Conservation (phyloP, 306 rosid genomes). For the Quercus berberidifolia region DNA sequence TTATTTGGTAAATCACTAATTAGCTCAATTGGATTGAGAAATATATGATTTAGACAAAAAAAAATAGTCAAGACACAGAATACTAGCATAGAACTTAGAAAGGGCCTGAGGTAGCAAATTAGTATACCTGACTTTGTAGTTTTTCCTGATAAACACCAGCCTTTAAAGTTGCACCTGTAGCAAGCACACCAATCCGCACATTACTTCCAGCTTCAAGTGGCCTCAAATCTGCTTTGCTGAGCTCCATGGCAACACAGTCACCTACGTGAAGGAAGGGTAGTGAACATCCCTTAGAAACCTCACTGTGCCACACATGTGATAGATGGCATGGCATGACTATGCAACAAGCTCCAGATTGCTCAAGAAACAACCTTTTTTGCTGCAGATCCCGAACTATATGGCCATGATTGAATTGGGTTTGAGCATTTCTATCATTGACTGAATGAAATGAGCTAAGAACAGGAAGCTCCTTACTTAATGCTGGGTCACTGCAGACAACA, state of each 20-base stretch:
- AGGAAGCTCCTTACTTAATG: constrained; percentile 40
- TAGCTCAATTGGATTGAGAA: not conserved
- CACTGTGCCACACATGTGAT: constrained; percentile 55
- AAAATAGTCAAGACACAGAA: not conserved
- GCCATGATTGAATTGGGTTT: constrained; percentile 25
- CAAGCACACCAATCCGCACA: constrained; percentile 54
- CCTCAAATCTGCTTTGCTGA: constrained; percentile 52
- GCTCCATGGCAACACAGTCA: constrained; percentile 66
- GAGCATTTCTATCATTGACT: constrained; percentile 16
- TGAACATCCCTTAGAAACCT: constrained; percentile 48
- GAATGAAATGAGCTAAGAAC: constrained; percentile 28
- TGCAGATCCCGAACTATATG: constrained; percentile 43
- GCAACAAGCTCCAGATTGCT: constrained; percentile 54
- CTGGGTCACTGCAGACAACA: constrained; percentile 69
- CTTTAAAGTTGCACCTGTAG: constrained; percentile 33
- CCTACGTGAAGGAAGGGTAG: constrained; percentile 59
- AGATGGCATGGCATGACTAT: constrained; percentile 75
- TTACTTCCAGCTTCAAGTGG: constrained; percentile 44
- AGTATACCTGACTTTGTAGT: constrained; percentile 51
- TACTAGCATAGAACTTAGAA: not conserved
- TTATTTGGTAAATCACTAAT: not conserved
- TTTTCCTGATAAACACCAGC: constrained; percentile 48
- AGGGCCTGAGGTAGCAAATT: not conserved
- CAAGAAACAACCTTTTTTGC: constrained; percentile 40
- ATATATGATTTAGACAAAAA: not conserved